Conservation (phyloP, 495 filamentous ascomycete species). For the Neurospora sp. region DNA sequence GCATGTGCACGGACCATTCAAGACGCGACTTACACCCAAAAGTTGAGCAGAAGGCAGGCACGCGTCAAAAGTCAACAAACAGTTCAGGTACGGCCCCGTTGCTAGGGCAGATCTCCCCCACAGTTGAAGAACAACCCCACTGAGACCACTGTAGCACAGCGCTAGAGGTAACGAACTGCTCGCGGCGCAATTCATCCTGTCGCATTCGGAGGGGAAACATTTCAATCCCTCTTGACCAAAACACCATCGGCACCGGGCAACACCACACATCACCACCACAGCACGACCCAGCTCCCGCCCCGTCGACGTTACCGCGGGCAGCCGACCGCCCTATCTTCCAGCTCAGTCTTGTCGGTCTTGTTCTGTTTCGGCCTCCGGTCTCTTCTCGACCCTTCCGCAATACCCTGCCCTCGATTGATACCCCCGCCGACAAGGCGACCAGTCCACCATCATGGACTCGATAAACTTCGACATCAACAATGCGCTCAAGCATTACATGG, state of each 20-base stretch:
- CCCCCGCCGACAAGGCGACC: slow-evolving; percentile 12
- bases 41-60: not conserved
- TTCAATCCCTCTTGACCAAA: not conserved
- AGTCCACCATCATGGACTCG: slow-evolving; percentile 49
- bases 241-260: not conserved
- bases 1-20: not conserved
- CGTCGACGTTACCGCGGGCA: not conserved
- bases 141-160: not conserved
- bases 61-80: not conserved
- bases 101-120: not conserved
- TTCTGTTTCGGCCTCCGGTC: slow-evolving; percentile 6
- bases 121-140: not conserved
- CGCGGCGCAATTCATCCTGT: not conserved
- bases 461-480: slow-evolving; percentile 90
- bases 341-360: not conserved
- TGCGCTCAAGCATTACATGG: slow-evolving; percentile 89
- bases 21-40: not conserved
- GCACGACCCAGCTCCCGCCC: not conserved
- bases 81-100: not conserved
- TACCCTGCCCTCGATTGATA: slow-evolving; percentile 3
- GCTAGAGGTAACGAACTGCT: not conserved
- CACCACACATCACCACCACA: not conserved
- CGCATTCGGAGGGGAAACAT: not conserved
- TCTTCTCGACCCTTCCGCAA: not conserved
- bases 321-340: not conserved